Percentiles rank a stretch among this genome's conserved stretches.
phyloP scores from a whole-genome alignment of 2,329 filamentous ascomycete species.

The Teratosphaeria epicoccoides region DNA sequence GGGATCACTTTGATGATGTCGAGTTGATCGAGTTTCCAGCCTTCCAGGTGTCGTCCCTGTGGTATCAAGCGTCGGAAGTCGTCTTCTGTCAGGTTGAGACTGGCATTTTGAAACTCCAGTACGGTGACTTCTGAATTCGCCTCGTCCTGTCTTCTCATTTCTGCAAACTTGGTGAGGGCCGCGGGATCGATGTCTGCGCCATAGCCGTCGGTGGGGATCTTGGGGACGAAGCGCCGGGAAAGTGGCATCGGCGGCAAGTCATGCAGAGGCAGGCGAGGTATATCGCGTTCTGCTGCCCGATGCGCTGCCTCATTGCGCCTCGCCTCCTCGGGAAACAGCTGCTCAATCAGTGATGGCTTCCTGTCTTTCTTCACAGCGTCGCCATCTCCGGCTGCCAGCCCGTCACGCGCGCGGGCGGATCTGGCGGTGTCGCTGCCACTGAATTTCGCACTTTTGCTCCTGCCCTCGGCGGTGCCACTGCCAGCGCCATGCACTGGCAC shows the following conservation, averaged over 20 bases:
- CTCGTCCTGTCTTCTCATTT: neutral
- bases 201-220: neutral
- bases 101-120: conserved; percentile 50
- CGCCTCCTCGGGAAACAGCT: conserved; percentile 46
- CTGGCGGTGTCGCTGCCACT: neutral
- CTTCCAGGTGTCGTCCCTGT: conserved; percentile 53
- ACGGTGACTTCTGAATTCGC: conserved; percentile 17
- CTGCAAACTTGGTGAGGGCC: neutral
- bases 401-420: neutral
- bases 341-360: conserved; percentile 33
- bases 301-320: conserved; percentile 17
- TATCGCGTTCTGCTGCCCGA: conserved; percentile 16
- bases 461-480: neutral
- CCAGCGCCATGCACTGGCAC: neutral
- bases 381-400: neutral
- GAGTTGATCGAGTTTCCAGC: conserved; percentile 46
- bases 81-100: conserved; percentile 49
- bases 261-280: conserved; percentile 25
- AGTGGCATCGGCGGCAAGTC: neutral
- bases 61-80: conserved; percentile 62
- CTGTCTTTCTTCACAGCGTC: conserved; percentile 2
- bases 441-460: neutral
- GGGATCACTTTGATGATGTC: conserved; percentile 52
- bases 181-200: neutral
- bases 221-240: neutral